These are phyloP conservation scores for Monosporascus sp. DNA, from an alignment of 2,329 filamentous ascomycete genomes.

Conservation along the genomic window DNA sequence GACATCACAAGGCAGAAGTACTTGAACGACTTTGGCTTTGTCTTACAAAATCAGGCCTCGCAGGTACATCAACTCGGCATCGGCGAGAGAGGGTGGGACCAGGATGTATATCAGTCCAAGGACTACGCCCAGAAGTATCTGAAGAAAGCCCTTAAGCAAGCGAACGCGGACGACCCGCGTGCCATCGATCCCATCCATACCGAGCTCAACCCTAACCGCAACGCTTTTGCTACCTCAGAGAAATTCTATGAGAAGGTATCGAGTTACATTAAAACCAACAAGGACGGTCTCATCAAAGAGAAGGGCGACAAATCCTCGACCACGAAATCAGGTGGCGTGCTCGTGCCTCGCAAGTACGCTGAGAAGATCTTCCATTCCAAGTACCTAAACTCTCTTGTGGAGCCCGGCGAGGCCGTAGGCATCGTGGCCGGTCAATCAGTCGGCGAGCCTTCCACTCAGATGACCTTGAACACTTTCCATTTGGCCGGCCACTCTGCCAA, in stretches of 20 bases:
- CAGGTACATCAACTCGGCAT: conserved; percentile 73
- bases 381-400: conserved; percentile 85
- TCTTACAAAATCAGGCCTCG: conserved; percentile 78
- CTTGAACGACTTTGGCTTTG: conserved; percentile 82
- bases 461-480: conserved; percentile 99
- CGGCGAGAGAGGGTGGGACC: conserved; percentile 37
- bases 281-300: conserved; percentile 51
- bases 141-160: conserved; percentile 74
- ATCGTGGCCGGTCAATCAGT: conserved; percentile 96
- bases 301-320: conserved; percentile 35
- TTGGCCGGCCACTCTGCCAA: conserved; percentile 97
- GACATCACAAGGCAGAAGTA: conserved; percentile 95
- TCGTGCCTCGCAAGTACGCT: conserved; percentile 59
- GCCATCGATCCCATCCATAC: conserved; percentile 71
- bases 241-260: conserved; percentile 69
- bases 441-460: conserved; percentile 95
- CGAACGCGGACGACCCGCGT: conserved; percentile 49
- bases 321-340: conserved; percentile 16
- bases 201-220: conserved; percentile 67
- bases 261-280: conserved; percentile 75
- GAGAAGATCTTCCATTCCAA: conserved; percentile 84
- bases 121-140: conserved; percentile 67
- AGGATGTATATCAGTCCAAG: conserved; percentile 43
- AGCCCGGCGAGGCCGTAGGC: conserved; percentile 93
- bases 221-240: conserved; percentile 84